Evolutionary conservation across 768 basidiomycete genomes (phyloP).

Genomic region (Galerina marginata): DNA sequence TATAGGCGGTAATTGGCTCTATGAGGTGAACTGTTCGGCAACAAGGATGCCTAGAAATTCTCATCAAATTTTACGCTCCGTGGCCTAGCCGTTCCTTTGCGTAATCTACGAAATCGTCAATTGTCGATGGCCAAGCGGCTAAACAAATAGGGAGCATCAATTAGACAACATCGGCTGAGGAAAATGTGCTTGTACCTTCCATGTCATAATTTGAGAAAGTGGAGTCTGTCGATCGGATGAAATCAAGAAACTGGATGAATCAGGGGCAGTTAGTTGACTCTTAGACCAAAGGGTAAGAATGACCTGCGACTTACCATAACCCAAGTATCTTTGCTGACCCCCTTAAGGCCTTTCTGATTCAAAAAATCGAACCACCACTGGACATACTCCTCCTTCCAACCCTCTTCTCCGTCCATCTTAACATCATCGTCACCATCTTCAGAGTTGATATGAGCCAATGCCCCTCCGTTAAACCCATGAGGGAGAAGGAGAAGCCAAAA

Average conservation of each 20-base stretch:
- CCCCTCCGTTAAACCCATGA: conserved; percentile 71
- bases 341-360: conserved; percentile 65
- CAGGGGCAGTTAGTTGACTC: conserved; percentile 1
- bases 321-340: conserved; percentile 91
- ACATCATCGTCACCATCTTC: conserved; percentile 50
- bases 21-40: neutral
- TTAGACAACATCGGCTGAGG: neutral
- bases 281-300: neutral
- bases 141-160: conserved; percentile 17
- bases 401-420: conserved; percentile 51
- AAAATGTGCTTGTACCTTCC: conserved; percentile 57
- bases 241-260: conserved; percentile 70
- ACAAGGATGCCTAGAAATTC: neutral
- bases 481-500: conserved; percentile 83
- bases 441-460: conserved; percentile 50
- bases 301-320: conserved; percentile 63
- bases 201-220: conserved; percentile 75
- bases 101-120: conserved; percentile 83
- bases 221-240: conserved; percentile 75
- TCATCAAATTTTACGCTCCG: neutral
- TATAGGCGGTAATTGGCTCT: neutral
- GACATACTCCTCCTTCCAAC: conserved; percentile 68
- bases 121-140: conserved; percentile 89
- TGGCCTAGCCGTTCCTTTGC: conserved; percentile 49
- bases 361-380: conserved; percentile 85